These are phyloP conservation scores for Lagenidium giganteum DNA, from an alignment of 352 stramenopile species.

Conservation along the genomic window DNA sequence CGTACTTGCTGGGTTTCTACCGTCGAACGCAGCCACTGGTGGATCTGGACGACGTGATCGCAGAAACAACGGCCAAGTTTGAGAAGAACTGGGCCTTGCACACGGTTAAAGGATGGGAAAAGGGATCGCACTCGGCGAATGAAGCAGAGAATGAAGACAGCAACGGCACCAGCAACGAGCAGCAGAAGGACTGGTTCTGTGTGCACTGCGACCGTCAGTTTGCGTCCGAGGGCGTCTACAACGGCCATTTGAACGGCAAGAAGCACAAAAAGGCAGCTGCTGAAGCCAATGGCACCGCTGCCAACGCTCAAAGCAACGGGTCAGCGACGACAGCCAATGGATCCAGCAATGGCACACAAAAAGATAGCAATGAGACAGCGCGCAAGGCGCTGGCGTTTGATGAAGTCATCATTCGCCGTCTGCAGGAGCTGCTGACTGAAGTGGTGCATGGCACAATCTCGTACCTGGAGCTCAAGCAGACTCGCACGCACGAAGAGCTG, in stretches of 20 bases:
- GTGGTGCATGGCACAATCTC: conserved; percentile 81
- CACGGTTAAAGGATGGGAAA: conserved; percentile 53
- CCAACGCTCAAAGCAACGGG: conserved; percentile 3
- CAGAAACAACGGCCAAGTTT: conserved; percentile 76
- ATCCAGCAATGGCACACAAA: not conserved
- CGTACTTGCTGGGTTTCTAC: conserved; percentile 85
- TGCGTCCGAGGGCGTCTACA: conserved; percentile 64
- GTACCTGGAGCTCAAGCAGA: conserved; percentile 85
- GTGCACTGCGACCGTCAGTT: conserved; percentile 69
- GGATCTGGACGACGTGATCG: conserved; percentile 81
- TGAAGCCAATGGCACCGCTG: not conserved
- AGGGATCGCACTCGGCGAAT: too few relatives aligned
- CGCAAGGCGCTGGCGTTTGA: conserved; percentile 59
- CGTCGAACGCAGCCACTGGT: conserved; percentile 84
- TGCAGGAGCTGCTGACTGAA: conserved; percentile 79
- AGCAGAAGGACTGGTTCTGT: too few relatives aligned
- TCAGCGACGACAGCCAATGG: not conserved
- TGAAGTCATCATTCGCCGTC: conserved; percentile 61
- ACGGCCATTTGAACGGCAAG: conserved; percentile 70
- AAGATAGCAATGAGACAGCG: too few relatives aligned
- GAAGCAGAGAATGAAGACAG: not conserved
- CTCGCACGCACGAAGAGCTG: conserved; percentile 82
- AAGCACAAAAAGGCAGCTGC: conserved; percentile 64
- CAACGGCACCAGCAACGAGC: conserved; percentile 7
- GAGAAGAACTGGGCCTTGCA: conserved; percentile 76